phyloP scores from a whole-genome alignment of 2,329 filamentous ascomycete genomes.

The Penicillium sp. region DNA sequence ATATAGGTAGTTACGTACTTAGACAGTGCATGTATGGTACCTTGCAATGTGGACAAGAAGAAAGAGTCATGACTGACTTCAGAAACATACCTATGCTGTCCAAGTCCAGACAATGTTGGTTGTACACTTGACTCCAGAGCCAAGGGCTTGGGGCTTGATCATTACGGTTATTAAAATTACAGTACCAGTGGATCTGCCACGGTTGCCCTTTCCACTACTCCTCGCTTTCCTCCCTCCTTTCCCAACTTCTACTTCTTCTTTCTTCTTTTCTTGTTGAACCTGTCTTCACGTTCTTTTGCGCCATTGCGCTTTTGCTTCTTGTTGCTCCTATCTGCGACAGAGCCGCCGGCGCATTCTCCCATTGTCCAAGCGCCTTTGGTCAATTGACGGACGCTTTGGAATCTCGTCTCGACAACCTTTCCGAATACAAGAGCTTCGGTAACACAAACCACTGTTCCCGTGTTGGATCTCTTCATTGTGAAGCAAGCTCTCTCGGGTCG shows the following conservation, averaged over 20 bases:
- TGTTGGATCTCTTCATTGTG: neutral
- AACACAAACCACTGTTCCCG: neutral
- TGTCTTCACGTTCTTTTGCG: slow-evolving; percentile 3
- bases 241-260: slow-evolving; percentile 16
- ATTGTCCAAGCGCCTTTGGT: slow-evolving; percentile 13
- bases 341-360: neutral
- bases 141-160: slow-evolving; percentile 8
- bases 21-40: no score
- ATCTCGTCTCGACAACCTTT: slow-evolving; percentile 6
- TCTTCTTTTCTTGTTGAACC: slow-evolving; percentile 8
- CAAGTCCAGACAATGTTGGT: neutral
- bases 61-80: no score
- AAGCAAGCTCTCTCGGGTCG: neutral
- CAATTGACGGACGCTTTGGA: slow-evolving; percentile 1
- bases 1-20: no score
- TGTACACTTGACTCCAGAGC: neutral
- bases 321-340: neutral
- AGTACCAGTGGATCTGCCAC: slow-evolving; percentile 22
- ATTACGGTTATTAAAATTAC: slow-evolving; percentile 9
- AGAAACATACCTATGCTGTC: no score
- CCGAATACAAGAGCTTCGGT: slow-evolving; percentile 6
- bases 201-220: slow-evolving; percentile 19
- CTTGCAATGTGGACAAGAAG: no score
- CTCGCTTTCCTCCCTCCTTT: slow-evolving; percentile 20
- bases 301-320: slow-evolving; percentile 9